phyloP scores from a whole-genome alignment of 176 grass and related monocot genomes.

The Panicum miliaceum region DNA sequence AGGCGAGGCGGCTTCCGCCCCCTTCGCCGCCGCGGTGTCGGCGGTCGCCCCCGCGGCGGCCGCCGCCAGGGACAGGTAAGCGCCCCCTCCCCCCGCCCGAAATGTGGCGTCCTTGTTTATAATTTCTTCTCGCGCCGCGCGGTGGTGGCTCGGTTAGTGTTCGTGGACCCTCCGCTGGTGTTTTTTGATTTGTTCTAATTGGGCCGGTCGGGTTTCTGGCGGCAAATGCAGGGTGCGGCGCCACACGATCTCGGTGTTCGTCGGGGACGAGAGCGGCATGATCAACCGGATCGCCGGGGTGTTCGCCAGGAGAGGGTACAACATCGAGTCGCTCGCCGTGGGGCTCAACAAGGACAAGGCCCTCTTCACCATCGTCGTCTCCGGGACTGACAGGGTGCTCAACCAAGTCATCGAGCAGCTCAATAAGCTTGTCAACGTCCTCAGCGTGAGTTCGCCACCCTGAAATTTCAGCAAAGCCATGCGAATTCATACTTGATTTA shows the following conservation, averaged over 20 bases:
- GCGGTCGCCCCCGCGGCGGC: not conserved
- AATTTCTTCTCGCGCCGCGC: not conserved
- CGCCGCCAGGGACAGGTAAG: slow-evolving; percentile 50
- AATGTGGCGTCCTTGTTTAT: not conserved
- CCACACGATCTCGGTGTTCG: slow-evolving; percentile 93
- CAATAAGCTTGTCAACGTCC: slow-evolving; percentile 86
- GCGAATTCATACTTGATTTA: not conserved
- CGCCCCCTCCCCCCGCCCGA: not conserved
- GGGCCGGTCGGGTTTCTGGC: not conserved
- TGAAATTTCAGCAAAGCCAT: not conserved
- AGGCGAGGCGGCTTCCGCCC: slow-evolving; percentile 31
- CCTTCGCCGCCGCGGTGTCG: slow-evolving; percentile 19
- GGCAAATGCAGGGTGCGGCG: slow-evolving; percentile 67
- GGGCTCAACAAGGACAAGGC: slow-evolving; percentile 98
- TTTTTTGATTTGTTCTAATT: not conserved
- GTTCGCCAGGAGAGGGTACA: slow-evolving; percentile 92
- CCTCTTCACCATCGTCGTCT: slow-evolving; percentile 95
- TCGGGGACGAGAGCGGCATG: slow-evolving; percentile 98
- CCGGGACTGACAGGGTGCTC: slow-evolving; percentile 74
- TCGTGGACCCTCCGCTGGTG: not conserved
- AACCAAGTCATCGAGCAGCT: slow-evolving; percentile 95
- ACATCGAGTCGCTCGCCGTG: slow-evolving; percentile 96
- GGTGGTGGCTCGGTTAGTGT: not conserved
- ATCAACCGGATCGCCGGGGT: slow-evolving; percentile 97
- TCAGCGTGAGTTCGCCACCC: slow-evolving; percentile 49